Base-by-base conservation (phyloP, 371 early-diverging fungal genomes). In the Rhizopus stolonifer region DNA sequence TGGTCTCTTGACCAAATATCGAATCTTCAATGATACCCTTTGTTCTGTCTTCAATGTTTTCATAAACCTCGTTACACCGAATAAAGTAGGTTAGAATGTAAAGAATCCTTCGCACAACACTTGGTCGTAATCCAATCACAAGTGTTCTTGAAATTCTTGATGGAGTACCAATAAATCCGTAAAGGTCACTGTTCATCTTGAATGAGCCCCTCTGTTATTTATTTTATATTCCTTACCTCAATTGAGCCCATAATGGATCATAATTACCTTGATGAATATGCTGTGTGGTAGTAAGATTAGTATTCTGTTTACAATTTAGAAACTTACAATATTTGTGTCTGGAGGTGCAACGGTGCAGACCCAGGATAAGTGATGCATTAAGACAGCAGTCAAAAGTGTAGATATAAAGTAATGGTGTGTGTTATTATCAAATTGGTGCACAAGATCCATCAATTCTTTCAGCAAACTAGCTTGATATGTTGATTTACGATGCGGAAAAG, bases 191-290 rank as follows among this genome's bases (percentile, higher is more conserved):
- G 25, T 22, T 15, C 33, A 7, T 23, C 49, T 31, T 52, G 31
- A 2, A 25, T 46, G 46, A 9, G 32, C 32, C 8, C 3, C 2
- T 46, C 9, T 46, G 13, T 24, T n/a, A n/a, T n/a, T n/a, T n/a
- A n/a, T n/a, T n/a, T n/a, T n/a, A n/a, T n/a, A n/a, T n/a, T n/a
- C n/a, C n/a, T 14, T 56, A 79, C 76, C 78, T 83, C 25, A 83
- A 53, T 59, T 85, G 86, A 17, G 86, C 86, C 86, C 86, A 85
- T 11, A 85, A 52, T 9, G 86, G 86, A 60, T 85, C 82, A 49
- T 85, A 85, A 7, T 76, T 77, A 26, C 83, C 80, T 47, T 81
- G 74, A 15, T 72, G 70, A 52, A 60, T 43, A 57, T 61, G 65
- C 72, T 72, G n/a, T n/a, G n/a, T n/a, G n/a, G n/a, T n/a, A n/a